A percentile compares a stretch with the other conserved stretches of the same genome.
Conservation (phyloP, 768 basidiomycete species). For the Leccinum boreale region DNA sequence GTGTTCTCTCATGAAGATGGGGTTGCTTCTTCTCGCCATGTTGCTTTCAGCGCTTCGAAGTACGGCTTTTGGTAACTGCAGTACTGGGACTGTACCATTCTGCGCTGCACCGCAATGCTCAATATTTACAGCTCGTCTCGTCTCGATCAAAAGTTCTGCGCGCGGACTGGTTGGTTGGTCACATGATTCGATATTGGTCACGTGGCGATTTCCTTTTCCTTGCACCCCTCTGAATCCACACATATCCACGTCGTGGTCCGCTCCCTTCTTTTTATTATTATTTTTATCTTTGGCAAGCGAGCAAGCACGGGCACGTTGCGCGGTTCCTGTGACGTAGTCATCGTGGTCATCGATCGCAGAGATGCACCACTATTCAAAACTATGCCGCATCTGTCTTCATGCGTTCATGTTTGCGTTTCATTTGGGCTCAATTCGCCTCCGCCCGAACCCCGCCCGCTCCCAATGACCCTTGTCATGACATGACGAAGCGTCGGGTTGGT, state of each 20-base stretch:
- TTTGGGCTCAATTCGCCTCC: conserved; percentile 11
- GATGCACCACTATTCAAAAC: neutral
- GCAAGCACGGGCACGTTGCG: neutral
- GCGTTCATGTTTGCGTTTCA: conserved; percentile 2
- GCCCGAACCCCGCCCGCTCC: conserved; percentile 23
- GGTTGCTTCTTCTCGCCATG: neutral
- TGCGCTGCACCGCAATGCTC: neutral
- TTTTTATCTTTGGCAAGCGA: neutral
- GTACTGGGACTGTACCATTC: neutral
- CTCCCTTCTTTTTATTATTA: neutral
- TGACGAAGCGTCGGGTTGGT: conserved; percentile 1
- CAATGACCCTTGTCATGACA: neutral
- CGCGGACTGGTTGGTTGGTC: neutral
- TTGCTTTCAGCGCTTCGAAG: neutral
- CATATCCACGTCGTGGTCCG: conserved; percentile 21
- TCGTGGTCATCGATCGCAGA: neutral
- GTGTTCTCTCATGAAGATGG: neutral
- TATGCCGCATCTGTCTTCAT: conserved; percentile 8
- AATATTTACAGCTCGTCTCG: neutral
- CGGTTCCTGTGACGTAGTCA: conserved; percentile 32
- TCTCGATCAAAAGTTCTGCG: neutral
- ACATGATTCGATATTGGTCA: neutral
- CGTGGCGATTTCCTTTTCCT: neutral
- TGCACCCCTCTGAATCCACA: neutral
- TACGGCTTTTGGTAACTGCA: neutral